Evolutionary conservation across 495 filamentous ascomycete genomes (phyloP).

Genomic region (Trichoderma virens): DNA sequence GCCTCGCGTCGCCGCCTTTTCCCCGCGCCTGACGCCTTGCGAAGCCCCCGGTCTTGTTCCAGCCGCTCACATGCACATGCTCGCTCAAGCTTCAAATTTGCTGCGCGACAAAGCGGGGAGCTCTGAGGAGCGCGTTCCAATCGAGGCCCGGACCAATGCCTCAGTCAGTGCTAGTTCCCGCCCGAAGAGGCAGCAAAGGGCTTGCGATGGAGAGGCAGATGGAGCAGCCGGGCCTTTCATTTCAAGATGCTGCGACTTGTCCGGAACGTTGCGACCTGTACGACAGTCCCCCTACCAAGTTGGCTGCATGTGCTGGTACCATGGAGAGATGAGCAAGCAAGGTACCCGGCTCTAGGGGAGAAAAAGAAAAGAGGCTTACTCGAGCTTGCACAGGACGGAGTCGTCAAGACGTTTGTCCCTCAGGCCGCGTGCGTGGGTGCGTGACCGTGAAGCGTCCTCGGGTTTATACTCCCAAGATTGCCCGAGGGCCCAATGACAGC

Average conservation of each 20-base stretch:
- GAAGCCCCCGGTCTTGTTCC: background rate
- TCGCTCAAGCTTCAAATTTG: background rate
- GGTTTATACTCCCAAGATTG: background rate
- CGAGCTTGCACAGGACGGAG: too few species aligned
- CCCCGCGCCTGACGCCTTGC: slow-evolving; percentile 7
- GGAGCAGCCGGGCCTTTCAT: slow-evolving; percentile 8
- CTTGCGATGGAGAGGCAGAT: background rate
- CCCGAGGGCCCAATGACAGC: background rate
- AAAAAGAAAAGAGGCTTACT: background rate
- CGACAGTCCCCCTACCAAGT: background rate
- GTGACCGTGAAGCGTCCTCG: background rate
- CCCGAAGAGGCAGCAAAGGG: background rate
- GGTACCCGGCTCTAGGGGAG: slow-evolving; percentile 1
- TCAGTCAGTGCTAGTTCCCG: slow-evolving; percentile 8
- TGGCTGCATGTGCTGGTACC: background rate
- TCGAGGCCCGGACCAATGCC: background rate
- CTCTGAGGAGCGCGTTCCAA: background rate
- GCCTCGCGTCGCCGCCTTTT: background rate
- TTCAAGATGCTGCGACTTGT: background rate
- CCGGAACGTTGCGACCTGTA: background rate
- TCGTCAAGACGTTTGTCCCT: background rate
- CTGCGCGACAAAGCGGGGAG: slow-evolving; percentile 6
- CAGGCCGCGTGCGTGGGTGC: too few species aligned
- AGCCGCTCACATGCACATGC: background rate
- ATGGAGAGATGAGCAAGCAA: slow-evolving; percentile 4